Evolutionary conservation across 1,284 basidiomycete genomes (phyloP).

Genomic region (Amylostereum areolatum): DNA sequence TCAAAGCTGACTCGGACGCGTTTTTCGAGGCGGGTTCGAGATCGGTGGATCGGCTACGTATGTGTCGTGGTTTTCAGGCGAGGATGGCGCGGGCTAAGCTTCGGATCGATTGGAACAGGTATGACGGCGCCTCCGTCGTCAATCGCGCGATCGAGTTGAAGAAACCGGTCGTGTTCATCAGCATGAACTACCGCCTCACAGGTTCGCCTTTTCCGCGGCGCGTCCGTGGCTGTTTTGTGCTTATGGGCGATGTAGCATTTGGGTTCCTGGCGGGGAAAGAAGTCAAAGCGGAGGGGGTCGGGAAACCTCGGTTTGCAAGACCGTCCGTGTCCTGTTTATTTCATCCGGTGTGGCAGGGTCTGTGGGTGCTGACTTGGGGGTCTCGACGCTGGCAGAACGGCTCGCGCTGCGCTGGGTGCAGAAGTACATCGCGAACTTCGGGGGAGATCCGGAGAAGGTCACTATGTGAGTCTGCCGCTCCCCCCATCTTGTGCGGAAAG

Average conservation of each 20-base stretch:
- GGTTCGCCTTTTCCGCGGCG: neutral
- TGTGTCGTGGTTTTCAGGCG: neutral
- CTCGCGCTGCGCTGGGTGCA: conserved; percentile 32
- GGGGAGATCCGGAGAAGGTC: conserved; percentile 23
- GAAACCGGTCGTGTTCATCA: conserved; percentile 25
- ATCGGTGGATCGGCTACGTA: conserved; percentile 15
- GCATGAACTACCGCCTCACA: conserved; percentile 28
- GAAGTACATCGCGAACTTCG: conserved; percentile 29
- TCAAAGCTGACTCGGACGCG: conserved; percentile 18
- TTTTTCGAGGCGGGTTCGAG: conserved; percentile 13
- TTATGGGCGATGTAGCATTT: conserved; percentile 12
- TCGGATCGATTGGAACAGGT: neutral
- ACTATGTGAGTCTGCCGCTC: conserved; percentile 5
- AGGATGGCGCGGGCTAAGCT: neutral
- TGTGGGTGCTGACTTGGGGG: too few relatives aligned
- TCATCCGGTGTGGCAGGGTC: too few relatives aligned
- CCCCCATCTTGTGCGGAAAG: neutral
- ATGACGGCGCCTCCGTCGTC: conserved; percentile 17
- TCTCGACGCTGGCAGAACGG: conserved; percentile 9
- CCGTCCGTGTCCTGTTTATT: conserved; percentile 20
- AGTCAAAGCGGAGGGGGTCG: conserved; percentile 38
- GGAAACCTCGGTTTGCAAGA: conserved; percentile 47
- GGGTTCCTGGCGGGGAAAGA: conserved; percentile 42
- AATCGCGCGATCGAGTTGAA: conserved; percentile 18
- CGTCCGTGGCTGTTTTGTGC: conserved; percentile 1